Base-by-base conservation (phyloP, 2,329 filamentous ascomycete species). In the Raffaelea deltoideospora region DNA sequence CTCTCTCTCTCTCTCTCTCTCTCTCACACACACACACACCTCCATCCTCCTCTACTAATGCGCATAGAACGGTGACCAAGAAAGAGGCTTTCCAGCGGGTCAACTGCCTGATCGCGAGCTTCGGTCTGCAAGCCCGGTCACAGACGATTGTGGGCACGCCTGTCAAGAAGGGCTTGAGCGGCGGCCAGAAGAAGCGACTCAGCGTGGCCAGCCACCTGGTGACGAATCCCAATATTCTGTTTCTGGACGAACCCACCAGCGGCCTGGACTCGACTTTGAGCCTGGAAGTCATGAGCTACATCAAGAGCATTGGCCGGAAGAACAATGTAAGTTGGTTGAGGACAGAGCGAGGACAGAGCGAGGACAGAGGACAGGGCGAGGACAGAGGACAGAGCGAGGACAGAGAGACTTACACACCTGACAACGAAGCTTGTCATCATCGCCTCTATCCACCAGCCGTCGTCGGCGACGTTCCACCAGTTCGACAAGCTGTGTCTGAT, bases 381-480 rank as follows among this genome's bases (percentile, higher is more conserved):
- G 19, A 32, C 31, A 4, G 4, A 13, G 8, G 23, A 13, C 8
- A 26, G 23, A 26, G 23, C 23, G 23, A 26, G 23, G 19, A 32
- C 31, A 4, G 4, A 13, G 8, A n/a, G n/a, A n/a, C n/a, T n/a
- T n/a, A n/a, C n/a, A 14, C 15, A 10, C 15, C 34, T 31, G 18
- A 31, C 28, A 2, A 10, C 10, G 2, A 41, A 79, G 72, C 63
- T 90, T 41, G 73, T 90, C 40, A 73, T 90, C 22, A 75, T 92
- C 41, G 79, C 79, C 4, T 84, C 79, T 28, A 90, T 92, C 42
- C 85, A 92, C 52, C 85, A 92, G 50, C 85, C 85, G 0, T 88
- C 82, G 0, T 82, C 81, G 0, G 69, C 76, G 0, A 87, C 80
- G 0, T 92, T 85, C 47, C 68, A 78, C 43, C 69, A 86, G 11